Conservation (phyloP, 495 filamentous ascomycete species). For the Lasiosphaeria hispida region DNA sequence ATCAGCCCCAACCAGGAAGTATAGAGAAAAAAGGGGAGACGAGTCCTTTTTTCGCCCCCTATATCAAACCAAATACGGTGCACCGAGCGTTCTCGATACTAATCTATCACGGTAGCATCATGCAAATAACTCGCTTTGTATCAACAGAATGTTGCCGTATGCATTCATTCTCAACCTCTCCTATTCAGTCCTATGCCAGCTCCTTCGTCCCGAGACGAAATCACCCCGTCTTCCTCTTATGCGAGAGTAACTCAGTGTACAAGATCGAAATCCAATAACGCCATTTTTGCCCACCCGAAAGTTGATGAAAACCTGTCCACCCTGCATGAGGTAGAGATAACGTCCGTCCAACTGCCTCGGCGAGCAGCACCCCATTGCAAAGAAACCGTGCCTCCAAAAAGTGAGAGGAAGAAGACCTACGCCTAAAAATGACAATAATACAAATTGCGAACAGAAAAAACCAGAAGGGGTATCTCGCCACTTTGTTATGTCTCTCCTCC, state of each 20-base stretch:
- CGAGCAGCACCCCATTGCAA: not conserved
- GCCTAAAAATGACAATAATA: not conserved
- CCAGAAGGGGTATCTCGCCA: constrained; percentile 14
- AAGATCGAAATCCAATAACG: not conserved
- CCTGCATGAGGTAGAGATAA: not conserved
- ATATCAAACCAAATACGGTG: too few relatives aligned
- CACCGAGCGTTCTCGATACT: too few relatives aligned
- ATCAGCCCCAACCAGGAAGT: too few relatives aligned
- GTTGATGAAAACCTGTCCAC: not conserved
- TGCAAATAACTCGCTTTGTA: too few relatives aligned
- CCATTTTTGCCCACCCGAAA: not conserved
- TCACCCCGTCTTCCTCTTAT: not conserved
- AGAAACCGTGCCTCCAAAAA: constrained; percentile 2
- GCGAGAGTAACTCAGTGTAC: not conserved
- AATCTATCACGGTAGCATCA: too few relatives aligned
- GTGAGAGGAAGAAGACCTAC: not conserved
- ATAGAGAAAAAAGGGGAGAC: too few relatives aligned
- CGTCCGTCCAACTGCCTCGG: not conserved
- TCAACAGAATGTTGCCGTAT: too few relatives aligned
- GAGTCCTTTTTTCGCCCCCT: too few relatives aligned
- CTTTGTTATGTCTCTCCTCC: not conserved
- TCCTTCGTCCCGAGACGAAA: not conserved
- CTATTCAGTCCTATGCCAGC: not conserved
- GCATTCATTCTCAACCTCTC: too few relatives aligned
- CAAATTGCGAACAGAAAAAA: constrained; percentile 1